These are phyloP conservation scores for Quercus bicolor DNA, from an alignment of 306 rosid genomes.

Conservation along the genomic window DNA sequence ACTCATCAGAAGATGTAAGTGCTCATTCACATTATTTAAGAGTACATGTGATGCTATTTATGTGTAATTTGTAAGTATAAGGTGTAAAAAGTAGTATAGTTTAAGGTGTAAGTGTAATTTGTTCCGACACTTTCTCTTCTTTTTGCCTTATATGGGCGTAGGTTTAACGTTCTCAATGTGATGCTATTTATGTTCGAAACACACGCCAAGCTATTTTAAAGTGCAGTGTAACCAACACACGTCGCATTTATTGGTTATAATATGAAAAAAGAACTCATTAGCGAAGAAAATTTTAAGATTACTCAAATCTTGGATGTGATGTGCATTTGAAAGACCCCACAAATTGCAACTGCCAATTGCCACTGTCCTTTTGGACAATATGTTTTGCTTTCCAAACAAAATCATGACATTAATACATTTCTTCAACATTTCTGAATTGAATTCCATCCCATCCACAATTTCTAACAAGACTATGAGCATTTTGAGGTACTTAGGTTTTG, in stretches of 20 bases:
- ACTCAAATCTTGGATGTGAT: not conserved
- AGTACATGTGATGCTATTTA: too few species aligned
- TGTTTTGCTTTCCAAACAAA: not conserved
- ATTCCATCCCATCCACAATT: not conserved
- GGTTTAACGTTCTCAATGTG: too few species aligned
- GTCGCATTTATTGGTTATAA: not conserved
- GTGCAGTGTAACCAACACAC: not conserved
- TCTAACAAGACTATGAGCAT: slow-evolving; percentile 15
- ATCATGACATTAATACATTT: not conserved
- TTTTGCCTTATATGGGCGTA: too few species aligned
- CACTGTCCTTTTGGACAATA: not conserved
- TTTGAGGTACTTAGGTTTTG: slow-evolving; percentile 8
- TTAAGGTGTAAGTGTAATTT: too few species aligned
- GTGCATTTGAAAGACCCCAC: slow-evolving; percentile 5
- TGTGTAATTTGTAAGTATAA: too few species aligned
- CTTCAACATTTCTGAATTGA: slow-evolving; percentile 8
- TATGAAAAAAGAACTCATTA: too few species aligned
- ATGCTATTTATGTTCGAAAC: too few species aligned
- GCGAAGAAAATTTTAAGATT: not conserved
- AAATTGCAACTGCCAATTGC: slow-evolving; percentile 11
- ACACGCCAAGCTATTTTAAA: not conserved
- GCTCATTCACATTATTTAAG: too few species aligned
- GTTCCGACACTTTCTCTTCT: too few species aligned
- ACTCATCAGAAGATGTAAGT: too few species aligned
- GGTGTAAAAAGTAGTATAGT: too few species aligned